Base-by-base conservation (phyloP, 768 basidiomycete genomes). In the Boletellus emodensis region DNA sequence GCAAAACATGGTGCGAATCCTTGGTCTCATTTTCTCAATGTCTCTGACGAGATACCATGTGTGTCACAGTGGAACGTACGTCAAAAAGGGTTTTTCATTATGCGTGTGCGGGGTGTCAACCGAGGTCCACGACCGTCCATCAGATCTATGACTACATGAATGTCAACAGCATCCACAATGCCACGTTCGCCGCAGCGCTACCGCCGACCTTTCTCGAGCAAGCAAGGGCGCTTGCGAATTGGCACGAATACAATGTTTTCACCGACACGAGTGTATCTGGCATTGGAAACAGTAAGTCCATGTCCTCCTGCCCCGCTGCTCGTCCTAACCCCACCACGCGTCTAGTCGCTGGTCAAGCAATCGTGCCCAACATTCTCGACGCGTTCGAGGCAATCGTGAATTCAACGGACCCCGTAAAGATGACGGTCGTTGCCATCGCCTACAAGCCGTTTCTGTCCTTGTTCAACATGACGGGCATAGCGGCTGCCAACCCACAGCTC, bases 401-500 rank as follows among this genome's bases (percentile, higher is more conserved):
- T 55, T 39, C 66, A 3, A 69, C 73, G 3, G 73, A 81, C 51
- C 77, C 83, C 0, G 58, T 82, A 49, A 82, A 83, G 62, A 60
- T 91, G 37, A 65, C 74, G 22, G 79, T 84, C 55, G 72, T 79
- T 30, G 81, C 80, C 10, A 73, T 84, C 44, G 76, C 86, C 0
- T 90, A 90, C 73, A 89, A 90, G 65, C 87, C 87, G 0, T 85
- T 90, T 71, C 51, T 88, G 30, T 84, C 83, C 9, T 65, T 90
- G 40, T 90, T 90, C 73, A 85, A 87, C 66, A 83, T 90, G 80
- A 87, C 84, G 0, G 75, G 79, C 2, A 75, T 77, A 22, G 76
- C 77, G 10, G 62, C 73, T 15, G 67, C 71, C 40, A 73, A 78
- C 48, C 77, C 80, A 0, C 59, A 79, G 53, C 73, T 87, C 3